Base-by-base conservation (phyloP, 257 asterid genomes). In the Nicotiana tomentosiformis region DNA sequence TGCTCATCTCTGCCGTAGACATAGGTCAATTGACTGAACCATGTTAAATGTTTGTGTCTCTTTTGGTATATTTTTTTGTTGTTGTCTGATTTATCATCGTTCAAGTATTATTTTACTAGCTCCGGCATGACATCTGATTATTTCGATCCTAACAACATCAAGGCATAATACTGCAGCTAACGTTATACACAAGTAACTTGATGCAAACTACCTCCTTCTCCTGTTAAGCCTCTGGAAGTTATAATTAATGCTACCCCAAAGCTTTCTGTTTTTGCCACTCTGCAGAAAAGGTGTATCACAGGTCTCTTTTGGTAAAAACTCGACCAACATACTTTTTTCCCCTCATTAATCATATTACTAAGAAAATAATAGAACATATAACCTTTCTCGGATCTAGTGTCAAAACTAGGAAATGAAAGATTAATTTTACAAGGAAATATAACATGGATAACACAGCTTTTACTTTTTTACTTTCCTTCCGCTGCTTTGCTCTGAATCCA, bases 141-240 rank as follows among this genome's bases (percentile, higher is more conserved):
- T 20, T 20, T 20, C 23, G 23, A 33, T 33, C 5, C 5, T 33
- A 33, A 33, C 37, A 33, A 33, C 5, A 4, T 29, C 37, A 35
- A n/a, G 0, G 56, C 56, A 3, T 51, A 35, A 18, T n/a, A 10
- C 56, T 37, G 77, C 14, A 69, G 77, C 32, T 39, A 17, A 37
- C 9, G 32, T 67, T 16, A n/a, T 67, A 8, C 56, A 68, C 55
- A 37, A 33, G 53, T 14, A 68, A 68, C 20, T 35, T 33, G 29
- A 68, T 68, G 35, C 29, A 9, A 39, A 39, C 16, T 88, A 93
- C 87, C 90, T 94, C 86, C 91, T 90, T 46, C 89, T 93, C 90
- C 85, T 90, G 90, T 83, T 89, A 74, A 94, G 98, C 98, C 91
- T 92, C 87, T 91, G 98, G 77, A 96, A 92, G 83, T 96, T 98